A percentile compares a stretch with the other conserved stretches of the same genome.
Evolutionary conservation across 2,329 filamentous ascomycete species (phyloP).

Genomic region (Scedosporium boydii): DNA sequence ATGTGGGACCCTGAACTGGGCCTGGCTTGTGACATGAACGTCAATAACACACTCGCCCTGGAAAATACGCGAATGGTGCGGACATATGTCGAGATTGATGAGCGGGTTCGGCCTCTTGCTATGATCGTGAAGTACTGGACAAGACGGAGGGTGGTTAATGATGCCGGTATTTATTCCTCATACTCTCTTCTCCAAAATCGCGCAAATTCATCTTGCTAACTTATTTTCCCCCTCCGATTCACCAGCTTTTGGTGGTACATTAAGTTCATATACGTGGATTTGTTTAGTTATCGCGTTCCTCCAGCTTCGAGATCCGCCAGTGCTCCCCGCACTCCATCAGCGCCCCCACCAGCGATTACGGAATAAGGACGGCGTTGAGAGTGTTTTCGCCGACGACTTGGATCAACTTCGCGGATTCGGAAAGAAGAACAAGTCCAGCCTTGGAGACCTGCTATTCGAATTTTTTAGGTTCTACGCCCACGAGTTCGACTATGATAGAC

Average conservation of each 20-base stretch:
- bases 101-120: constrained; percentile 79
- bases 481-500: constrained; percentile 81
- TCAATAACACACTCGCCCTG: constrained; percentile 90
- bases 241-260: constrained; percentile 77
- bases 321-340: constrained; percentile 80
- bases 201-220: background rate
- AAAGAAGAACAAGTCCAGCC: constrained; percentile 65
- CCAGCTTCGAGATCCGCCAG: constrained; percentile 73
- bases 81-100: constrained; percentile 89
- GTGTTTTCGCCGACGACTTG: constrained; percentile 81
- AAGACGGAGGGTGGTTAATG: constrained; percentile 82
- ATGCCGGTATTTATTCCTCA: constrained; percentile 65
- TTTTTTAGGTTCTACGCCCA: constrained; percentile 95
- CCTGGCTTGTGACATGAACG: constrained; percentile 94
- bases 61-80: constrained; percentile 98
- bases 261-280: constrained; percentile 99
- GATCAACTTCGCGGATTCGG: constrained; percentile 67
- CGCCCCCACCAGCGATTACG: constrained; percentile 50
- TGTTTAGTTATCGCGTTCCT: constrained; percentile 96
- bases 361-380: constrained; percentile 52
- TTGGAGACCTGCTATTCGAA: constrained; percentile 82
- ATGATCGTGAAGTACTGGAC: constrained; percentile 99
- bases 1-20: constrained; percentile 92
- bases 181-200: background rate
- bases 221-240: background rate